A percentile compares a stretch with the other conserved stretches of the same genome.
phyloP scores from a whole-genome alignment of 78 protist species.

The Bigelowiella natans region DNA sequence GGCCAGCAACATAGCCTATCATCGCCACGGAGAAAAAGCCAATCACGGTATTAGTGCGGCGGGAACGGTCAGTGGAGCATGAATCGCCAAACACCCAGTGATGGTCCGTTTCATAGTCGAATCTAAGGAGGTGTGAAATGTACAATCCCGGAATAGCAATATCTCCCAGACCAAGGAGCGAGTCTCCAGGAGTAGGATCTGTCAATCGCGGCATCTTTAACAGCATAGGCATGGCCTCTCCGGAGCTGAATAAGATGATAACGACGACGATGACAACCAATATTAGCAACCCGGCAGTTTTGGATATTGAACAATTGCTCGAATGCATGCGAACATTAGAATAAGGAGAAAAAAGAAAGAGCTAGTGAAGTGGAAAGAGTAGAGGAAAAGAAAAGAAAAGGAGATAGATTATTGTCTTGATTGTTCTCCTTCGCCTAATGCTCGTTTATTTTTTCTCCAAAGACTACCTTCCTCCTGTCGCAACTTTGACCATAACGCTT shows the following conservation, averaged over 20 bases:
- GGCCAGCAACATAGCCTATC: neutral
- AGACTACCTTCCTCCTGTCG: conserved; percentile 17
- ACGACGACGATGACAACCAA: too few relatives aligned
- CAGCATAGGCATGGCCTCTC: neutral
- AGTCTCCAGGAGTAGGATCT: neutral
- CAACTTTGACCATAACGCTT: conserved; percentile 25
- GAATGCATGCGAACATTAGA: too few relatives aligned
- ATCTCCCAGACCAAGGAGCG: conserved; percentile 6
- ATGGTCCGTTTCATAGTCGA: neutral
- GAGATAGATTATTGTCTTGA: too few relatives aligned
- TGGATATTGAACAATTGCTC: too few relatives aligned
- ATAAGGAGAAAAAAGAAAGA: too few relatives aligned
- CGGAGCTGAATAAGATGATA: too few relatives aligned
- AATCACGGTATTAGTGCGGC: neutral
- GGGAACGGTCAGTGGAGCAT: neutral
- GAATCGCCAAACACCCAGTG: neutral
- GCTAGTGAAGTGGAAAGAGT: too few relatives aligned
- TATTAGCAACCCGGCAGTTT: too few relatives aligned
- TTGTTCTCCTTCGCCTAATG: too few relatives aligned
- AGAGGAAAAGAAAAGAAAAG: too few relatives aligned
- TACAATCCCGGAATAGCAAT: conserved; percentile 25
- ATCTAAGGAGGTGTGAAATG: neutral
- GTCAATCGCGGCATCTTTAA: neutral
- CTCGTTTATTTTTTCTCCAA: too few relatives aligned
- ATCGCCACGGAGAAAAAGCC: neutral